Evolutionary conservation across 2,329 filamentous ascomycete species (phyloP).

Genomic region (Xylariaceae sp.): DNA sequence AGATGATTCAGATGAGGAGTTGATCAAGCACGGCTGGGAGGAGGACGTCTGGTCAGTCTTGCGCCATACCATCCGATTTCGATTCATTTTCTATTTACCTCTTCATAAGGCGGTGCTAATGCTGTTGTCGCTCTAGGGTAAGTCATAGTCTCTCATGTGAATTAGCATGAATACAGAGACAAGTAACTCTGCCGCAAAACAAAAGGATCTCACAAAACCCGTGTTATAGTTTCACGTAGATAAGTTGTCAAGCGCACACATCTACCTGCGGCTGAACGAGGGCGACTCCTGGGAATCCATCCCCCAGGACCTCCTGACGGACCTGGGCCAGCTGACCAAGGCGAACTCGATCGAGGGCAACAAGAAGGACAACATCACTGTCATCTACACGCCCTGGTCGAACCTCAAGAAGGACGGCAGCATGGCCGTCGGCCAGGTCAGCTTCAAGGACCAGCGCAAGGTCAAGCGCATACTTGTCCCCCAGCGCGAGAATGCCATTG

Average conservation of each 20-base stretch:
- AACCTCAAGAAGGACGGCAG: constrained; percentile 93
- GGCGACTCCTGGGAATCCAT: constrained; percentile 82
- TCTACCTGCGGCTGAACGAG: constrained; percentile 82
- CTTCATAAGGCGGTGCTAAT: background rate
- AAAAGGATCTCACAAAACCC: constrained; percentile 5
- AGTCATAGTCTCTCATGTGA: constrained; percentile 10
- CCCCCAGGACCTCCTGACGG: constrained; percentile 66
- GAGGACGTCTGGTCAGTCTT: constrained; percentile 80
- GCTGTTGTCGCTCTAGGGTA: constrained; percentile 27
- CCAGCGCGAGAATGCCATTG: constrained; percentile 78
- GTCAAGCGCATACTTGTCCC: constrained; percentile 79
- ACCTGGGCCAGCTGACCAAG: constrained; percentile 96
- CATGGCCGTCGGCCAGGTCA: constrained; percentile 93
- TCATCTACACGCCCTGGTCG: constrained; percentile 97
- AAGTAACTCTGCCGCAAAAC: background rate
- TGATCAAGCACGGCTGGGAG: constrained; percentile 92
- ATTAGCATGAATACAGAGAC: background rate
- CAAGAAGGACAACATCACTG: constrained; percentile 95
- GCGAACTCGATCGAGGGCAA: constrained; percentile 99
- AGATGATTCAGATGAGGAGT: constrained; percentile 71
- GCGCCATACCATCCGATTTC: constrained; percentile 5
- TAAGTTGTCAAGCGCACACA: constrained; percentile 93
- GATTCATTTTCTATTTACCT: constrained; percentile 5
- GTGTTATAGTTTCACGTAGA: constrained; percentile 80
- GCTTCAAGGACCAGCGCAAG: constrained; percentile 83